Evolutionary conservation across 2,329 filamentous ascomycete genomes (phyloP), one percentile per base, ranked within the genome.

Genomic region (Onygenales sp.): DNA sequence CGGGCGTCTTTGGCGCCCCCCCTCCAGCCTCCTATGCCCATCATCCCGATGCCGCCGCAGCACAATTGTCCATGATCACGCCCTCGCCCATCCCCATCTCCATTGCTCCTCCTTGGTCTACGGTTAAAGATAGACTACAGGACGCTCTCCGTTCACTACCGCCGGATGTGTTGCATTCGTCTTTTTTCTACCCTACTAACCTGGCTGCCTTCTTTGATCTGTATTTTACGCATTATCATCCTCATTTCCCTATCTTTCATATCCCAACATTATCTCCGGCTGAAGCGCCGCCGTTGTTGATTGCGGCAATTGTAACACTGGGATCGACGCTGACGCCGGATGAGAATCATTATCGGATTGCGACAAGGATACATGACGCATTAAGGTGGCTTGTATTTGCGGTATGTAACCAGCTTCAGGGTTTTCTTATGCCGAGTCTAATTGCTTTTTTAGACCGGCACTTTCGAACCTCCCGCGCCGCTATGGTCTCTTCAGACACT

Each of bases 231-330:
- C 63, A 63, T 52, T 64, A 64, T 37, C 59, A 63, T 48, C 56
- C 62, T 5, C 62, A 64, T 54, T 64, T 64, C 54, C 62, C 62
- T 2, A 64, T 64, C 31, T 11, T 63, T 27, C 61, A 64, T 49
- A 49, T 54, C 49, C 53, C 61, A 7, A 63, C 61, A 2, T 52
- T 64, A 8, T 37, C 56, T 17, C 54, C 56, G 11, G 46, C 57
- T 4, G 56, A 56, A 4, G 55, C 57, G 6, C 54, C 58, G 2
- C 59, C 62, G 17, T 49, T 64, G 6, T 56, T 63, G n/a, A 54
- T 64, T 10, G 54, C 59, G n/a, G 60, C 61, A 8, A 62, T 64
- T 45, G 54, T 63, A 17, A 63, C 61, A 5, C 52, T 64, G 44
- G 62, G 62, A 1, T 58, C 62, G 2, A 62, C 61, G 2, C 44